These are phyloP conservation scores for Extremus antarcticus DNA, from an alignment of 495 filamentous ascomycete species.

Conservation along the genomic window DNA sequence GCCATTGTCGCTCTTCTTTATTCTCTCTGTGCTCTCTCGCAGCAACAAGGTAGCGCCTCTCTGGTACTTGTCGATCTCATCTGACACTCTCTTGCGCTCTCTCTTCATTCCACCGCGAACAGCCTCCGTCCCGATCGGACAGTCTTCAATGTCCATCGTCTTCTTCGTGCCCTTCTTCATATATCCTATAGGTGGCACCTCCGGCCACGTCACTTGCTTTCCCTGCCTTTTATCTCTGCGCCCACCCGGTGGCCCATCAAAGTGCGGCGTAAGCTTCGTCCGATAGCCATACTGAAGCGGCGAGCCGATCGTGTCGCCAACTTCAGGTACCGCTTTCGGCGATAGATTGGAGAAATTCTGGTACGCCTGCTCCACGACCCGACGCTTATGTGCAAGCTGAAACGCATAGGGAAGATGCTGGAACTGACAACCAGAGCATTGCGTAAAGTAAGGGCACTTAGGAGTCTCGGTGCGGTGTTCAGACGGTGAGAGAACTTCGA, in stretches of 20 bases:
- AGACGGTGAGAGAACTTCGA: conserved; percentile 64
- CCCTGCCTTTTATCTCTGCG: conserved; percentile 36
- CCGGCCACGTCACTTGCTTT: conserved; percentile 33
- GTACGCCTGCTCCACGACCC: conserved; percentile 84
- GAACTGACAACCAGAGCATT: conserved; percentile 89
- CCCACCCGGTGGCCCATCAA: conserved; percentile 53
- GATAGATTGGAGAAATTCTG: conserved; percentile 75
- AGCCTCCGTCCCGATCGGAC: conserved; percentile 82
- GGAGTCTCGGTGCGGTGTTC: conserved; percentile 64
- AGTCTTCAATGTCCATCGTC: conserved; percentile 92
- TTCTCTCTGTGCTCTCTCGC: conserved; percentile 70
- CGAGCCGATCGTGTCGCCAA: conserved; percentile 77
- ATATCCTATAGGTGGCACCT: conserved; percentile 80
- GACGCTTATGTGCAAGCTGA: conserved; percentile 73
- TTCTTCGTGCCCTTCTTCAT: conserved; percentile 60
- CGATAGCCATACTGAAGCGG: conserved; percentile 87
- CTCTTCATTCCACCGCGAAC: conserved; percentile 62
- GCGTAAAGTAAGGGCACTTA: conserved; percentile 72
- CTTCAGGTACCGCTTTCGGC: conserved; percentile 60
- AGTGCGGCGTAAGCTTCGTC: conserved; percentile 94
- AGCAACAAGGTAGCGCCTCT: conserved; percentile 80
- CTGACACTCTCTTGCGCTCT: conserved; percentile 59
- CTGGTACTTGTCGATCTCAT: conserved; percentile 59
- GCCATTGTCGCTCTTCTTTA: conserved; percentile 37
- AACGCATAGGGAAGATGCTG: conserved; percentile 89